These are phyloP conservation scores for Yarrowia phangngaensis DNA, from an alignment of 805 yeast species.

Conservation along the genomic window DNA sequence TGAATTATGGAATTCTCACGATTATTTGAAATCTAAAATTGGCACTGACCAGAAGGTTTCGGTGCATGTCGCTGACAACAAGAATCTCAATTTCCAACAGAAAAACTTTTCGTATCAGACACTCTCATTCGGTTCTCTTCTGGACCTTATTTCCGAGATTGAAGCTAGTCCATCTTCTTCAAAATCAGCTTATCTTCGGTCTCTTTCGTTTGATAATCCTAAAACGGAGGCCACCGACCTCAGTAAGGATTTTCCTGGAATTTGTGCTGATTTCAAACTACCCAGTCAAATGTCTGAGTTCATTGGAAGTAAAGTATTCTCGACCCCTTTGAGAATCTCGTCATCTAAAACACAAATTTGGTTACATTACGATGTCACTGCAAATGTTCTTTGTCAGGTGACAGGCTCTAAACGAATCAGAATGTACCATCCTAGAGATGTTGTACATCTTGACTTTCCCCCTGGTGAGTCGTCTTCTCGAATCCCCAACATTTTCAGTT, in stretches of 20 bases:
- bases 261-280: slow-evolving; percentile 37
- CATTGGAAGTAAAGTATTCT: slow-evolving; percentile 34
- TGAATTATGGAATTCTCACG: slow-evolving; percentile 36
- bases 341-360: slow-evolving; percentile 39
- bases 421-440: slow-evolving; percentile 41
- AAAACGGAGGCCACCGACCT: slow-evolving; percentile 37
- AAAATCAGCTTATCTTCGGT: slow-evolving; percentile 33
- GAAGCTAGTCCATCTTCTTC: neutral
- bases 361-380: slow-evolving; percentile 43
- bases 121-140: slow-evolving; percentile 36
- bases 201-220: slow-evolving; percentile 37
- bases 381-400: slow-evolving; percentile 41
- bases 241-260: slow-evolving; percentile 36
- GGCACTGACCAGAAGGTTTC: slow-evolving; percentile 35
- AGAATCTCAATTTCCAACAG: slow-evolving; percentile 36
- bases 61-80: slow-evolving; percentile 35
- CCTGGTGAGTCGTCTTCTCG: slow-evolving; percentile 39
- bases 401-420: slow-evolving; percentile 38
- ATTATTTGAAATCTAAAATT: slow-evolving; percentile 35
- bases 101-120: slow-evolving; percentile 39
- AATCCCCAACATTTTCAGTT: slow-evolving; percentile 37
- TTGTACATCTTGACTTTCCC: slow-evolving; percentile 36
- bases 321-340: slow-evolving; percentile 40
- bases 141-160: slow-evolving; percentile 32
- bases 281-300: slow-evolving; percentile 31